Evolutionary conservation across 2,329 filamentous ascomycete species (phyloP).

Genomic region (Stachybotrys chlorohalonatus): DNA sequence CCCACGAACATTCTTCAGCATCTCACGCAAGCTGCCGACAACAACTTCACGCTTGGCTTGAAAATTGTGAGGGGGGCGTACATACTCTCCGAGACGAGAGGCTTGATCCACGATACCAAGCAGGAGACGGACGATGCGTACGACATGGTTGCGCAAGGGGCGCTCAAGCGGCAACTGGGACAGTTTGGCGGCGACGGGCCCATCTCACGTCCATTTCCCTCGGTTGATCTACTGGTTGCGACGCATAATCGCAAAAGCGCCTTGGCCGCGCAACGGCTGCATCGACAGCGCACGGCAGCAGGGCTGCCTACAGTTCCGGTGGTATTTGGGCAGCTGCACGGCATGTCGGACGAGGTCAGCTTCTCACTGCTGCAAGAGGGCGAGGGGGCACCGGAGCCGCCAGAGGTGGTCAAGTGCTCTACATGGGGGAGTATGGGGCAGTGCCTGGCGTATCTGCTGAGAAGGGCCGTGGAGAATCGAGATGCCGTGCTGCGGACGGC

Average conservation of each 20-base stretch:
- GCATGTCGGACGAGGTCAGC: constrained; percentile 47
- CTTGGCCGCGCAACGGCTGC: constrained; percentile 30
- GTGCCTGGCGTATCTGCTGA: constrained; percentile 15
- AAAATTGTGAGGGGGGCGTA: constrained; percentile 51
- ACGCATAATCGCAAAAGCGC: constrained; percentile 37
- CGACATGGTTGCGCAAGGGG: constrained; percentile 36
- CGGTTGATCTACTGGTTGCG: constrained; percentile 37
- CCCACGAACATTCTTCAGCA: constrained; percentile 31
- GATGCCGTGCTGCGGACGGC: constrained; percentile 13
- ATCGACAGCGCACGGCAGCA: constrained; percentile 25
- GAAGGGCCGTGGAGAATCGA: constrained; percentile 17
- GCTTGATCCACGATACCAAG: constrained; percentile 43
- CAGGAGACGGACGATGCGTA: constrained; percentile 43
- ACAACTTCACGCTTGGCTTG: constrained; percentile 42
- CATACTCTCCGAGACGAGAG: constrained; percentile 36
- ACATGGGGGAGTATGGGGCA: constrained; percentile 18
- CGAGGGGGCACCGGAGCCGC: constrained; percentile 4
- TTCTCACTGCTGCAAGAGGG: constrained; percentile 31
- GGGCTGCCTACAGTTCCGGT: constrained; percentile 20
- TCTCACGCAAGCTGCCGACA: constrained; percentile 31
- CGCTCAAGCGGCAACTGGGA: constrained; percentile 26
- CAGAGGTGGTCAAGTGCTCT: constrained; percentile 11
- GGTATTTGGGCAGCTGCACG: constrained; percentile 41
- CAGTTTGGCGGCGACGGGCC: constrained; percentile 2
- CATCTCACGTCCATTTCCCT: constrained; percentile 23